A percentile compares a stretch with the other conserved stretches of the same genome.
Conservation (phyloP, 2,329 filamentous ascomycete species). For the Epichloe elymi region DNA sequence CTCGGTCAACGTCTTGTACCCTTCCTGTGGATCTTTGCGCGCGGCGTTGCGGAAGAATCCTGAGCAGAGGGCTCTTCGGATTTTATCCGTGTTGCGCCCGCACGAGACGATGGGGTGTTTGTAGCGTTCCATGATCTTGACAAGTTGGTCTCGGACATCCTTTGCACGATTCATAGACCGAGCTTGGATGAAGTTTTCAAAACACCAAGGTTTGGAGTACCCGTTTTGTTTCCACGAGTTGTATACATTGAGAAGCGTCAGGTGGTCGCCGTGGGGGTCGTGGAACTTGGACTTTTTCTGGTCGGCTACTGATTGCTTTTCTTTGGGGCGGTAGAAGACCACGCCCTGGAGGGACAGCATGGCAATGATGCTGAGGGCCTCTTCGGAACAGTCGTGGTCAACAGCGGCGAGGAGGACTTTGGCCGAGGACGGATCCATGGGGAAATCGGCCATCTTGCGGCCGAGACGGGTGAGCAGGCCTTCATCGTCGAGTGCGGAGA, state of each 20-base stretch:
- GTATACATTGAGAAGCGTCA: constrained; percentile 92
- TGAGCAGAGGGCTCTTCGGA: constrained; percentile 76
- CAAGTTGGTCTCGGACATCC: constrained; percentile 83
- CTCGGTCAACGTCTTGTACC: constrained; percentile 95
- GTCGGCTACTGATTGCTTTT: constrained; percentile 92
- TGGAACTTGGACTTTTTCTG: constrained; percentile 98
- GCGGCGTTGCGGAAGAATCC: constrained; percentile 95
- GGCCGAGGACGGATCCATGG: constrained; percentile 86
- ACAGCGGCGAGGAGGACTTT: constrained; percentile 84
- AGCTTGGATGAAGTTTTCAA: constrained; percentile 94
- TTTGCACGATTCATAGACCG: constrained; percentile 77
- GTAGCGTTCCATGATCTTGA: constrained; percentile 89
- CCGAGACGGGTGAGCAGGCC: constrained; percentile 83
- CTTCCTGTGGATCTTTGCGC: constrained; percentile 89
- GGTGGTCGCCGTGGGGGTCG: constrained; percentile 89
- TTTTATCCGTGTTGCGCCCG: constrained; percentile 73
- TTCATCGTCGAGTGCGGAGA: constrained; percentile 89
- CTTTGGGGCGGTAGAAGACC: constrained; percentile 91
- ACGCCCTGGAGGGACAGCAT: constrained; percentile 81
- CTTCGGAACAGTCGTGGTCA: constrained; percentile 80
- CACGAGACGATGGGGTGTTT: constrained; percentile 72
- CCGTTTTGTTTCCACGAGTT: constrained; percentile 87
- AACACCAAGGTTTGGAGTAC: constrained; percentile 82
- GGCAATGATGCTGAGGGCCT: constrained; percentile 85
- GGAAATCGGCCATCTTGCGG: constrained; percentile 96